A percentile compares a stretch with the other conserved stretches of the same genome.
Conservation (phyloP, 1,284 basidiomycete genomes). For the Ganoderma lucidum region DNA sequence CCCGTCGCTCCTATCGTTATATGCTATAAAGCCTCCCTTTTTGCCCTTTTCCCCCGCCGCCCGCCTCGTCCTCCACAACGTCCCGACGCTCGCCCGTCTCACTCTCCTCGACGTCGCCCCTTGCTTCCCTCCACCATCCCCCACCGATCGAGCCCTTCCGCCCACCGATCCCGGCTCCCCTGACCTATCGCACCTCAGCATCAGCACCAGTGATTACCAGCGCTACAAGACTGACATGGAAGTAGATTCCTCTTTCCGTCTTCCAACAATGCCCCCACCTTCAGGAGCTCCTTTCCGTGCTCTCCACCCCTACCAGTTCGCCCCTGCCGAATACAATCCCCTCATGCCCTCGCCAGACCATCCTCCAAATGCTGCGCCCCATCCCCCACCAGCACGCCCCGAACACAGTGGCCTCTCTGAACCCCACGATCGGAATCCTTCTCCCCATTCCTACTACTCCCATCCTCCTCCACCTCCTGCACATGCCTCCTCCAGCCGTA, state of each 20-base stretch:
- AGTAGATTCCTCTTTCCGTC: slow-evolving; percentile 41
- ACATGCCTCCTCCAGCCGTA: slow-evolving; percentile 30
- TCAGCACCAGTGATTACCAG: slow-evolving; percentile 36
- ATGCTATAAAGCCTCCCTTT: slow-evolving; percentile 34
- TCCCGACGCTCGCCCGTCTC: slow-evolving; percentile 7
- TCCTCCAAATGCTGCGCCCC: slow-evolving; percentile 32
- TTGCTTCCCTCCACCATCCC: slow-evolving; percentile 2
- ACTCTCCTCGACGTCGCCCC: neutral
- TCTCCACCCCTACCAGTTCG: slow-evolving; percentile 36
- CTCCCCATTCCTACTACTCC: slow-evolving; percentile 43
- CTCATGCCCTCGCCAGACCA: slow-evolving; percentile 33
- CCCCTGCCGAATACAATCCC: slow-evolving; percentile 36
- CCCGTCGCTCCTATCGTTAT: slow-evolving; percentile 25
- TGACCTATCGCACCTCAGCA: slow-evolving; percentile 9
- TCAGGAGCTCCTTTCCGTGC: slow-evolving; percentile 33
- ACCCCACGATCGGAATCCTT: slow-evolving; percentile 33
- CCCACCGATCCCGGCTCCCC: neutral
- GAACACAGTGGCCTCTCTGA: slow-evolving; percentile 22
- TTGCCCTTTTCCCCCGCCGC: slow-evolving; percentile 32
- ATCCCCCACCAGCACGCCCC: slow-evolving; percentile 14
- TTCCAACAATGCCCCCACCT: slow-evolving; percentile 34
- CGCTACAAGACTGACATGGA: slow-evolving; percentile 40
- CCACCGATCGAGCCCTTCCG: neutral
- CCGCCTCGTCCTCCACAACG: slow-evolving; percentile 22
- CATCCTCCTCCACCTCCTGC: slow-evolving; percentile 39